Conservation (phyloP, 345 rosid species). For the Syzygium jambos region DNA sequence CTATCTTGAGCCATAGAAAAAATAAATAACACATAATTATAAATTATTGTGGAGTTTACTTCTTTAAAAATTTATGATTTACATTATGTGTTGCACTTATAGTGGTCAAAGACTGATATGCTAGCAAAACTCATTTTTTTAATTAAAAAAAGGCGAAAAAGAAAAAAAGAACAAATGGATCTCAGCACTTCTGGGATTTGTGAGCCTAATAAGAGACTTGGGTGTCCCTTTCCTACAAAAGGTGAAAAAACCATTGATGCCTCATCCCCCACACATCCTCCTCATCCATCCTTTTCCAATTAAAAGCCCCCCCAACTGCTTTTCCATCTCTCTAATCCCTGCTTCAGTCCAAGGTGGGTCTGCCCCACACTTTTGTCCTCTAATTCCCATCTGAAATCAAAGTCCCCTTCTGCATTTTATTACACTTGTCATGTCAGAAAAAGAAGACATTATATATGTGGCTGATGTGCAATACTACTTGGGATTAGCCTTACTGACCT, state of each 20-base stretch:
- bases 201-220: neutral
- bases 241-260: neutral
- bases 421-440: neutral
- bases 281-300: neutral
- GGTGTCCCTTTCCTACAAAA: neutral
- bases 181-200: neutral
- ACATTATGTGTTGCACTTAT: too few species aligned
- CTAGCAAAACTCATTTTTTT: too few species aligned
- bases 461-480: neutral
- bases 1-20: too few species aligned
- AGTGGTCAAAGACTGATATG: too few species aligned
- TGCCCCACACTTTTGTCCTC: neutral
- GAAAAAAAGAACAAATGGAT: neutral
- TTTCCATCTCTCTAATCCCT: neutral
- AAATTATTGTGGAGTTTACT: too few species aligned
- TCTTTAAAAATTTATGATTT: too few species aligned
- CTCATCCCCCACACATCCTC: neutral
- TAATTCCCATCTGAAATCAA: neutral
- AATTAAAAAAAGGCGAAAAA: neutral
- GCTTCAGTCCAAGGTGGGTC: neutral
- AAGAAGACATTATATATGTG: neutral
- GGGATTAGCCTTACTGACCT: neutral
- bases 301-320: neutral
- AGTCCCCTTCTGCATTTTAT: neutral
- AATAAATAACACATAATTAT: too few species aligned